Conservation (phyloP, 2,329 filamentous ascomycete genomes). For the Sclerotinia borealis region DNA sequence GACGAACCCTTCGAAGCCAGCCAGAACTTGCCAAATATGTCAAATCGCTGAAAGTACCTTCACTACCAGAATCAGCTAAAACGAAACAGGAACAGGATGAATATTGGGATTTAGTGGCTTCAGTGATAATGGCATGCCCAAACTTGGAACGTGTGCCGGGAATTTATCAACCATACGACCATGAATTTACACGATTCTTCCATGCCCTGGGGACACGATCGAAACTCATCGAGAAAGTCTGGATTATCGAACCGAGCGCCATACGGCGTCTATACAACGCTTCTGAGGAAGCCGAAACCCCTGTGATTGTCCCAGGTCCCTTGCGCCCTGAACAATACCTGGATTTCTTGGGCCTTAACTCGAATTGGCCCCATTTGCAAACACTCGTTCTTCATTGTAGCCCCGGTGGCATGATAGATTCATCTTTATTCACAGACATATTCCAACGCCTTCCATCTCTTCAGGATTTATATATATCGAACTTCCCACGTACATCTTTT, state of each 20-base stretch:
- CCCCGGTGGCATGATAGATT: constrained; percentile 48
- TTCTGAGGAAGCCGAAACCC: constrained; percentile 21
- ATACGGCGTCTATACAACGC: constrained; percentile 33
- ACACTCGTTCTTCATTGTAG: constrained; percentile 54
- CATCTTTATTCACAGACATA: constrained; percentile 46
- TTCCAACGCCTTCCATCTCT: constrained; percentile 48
- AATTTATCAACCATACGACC: constrained; percentile 47
- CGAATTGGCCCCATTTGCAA: constrained; percentile 49
- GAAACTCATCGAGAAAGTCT: constrained; percentile 52
- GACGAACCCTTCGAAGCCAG: constrained; percentile 50
- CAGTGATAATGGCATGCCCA: constrained; percentile 58
- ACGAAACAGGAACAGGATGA: constrained; percentile 36
- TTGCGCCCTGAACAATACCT: constrained; percentile 38
- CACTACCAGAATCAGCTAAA: constrained; percentile 37
- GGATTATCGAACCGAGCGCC: constrained; percentile 41
- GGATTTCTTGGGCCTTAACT: constrained; percentile 46
- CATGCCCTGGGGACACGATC: constrained; percentile 53
- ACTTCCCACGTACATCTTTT: constrained; percentile 50
- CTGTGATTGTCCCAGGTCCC: constrained; percentile 32
- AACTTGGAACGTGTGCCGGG: constrained; percentile 55
- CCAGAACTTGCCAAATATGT: constrained; percentile 49
- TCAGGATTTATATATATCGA: constrained; percentile 53
- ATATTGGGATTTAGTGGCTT: constrained; percentile 53
- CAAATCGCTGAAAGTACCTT: constrained; percentile 51
- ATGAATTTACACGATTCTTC: constrained; percentile 50